A percentile compares a stretch with the other conserved stretches of the same genome.
Conservation (phyloP, 2,329 filamentous ascomycete species). For the Aspergillus nomiae region DNA sequence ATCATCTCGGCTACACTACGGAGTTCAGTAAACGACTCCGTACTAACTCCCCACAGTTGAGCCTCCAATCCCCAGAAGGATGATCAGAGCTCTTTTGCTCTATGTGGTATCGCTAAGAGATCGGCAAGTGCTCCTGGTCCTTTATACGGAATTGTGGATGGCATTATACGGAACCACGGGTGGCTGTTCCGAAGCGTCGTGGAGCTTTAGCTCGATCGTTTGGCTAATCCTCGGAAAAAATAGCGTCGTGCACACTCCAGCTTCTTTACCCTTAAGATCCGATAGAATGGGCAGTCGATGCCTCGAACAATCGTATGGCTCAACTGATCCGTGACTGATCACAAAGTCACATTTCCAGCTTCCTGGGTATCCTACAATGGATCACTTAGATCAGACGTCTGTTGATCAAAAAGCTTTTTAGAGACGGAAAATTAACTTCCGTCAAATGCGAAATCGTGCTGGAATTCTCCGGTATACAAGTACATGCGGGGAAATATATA, state of each 20-base stretch:
- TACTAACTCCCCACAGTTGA: constrained; percentile 15
- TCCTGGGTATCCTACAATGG: neutral
- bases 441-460: constrained; percentile 2
- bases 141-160: constrained; percentile 1
- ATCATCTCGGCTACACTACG: constrained; percentile 17
- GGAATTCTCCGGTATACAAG: constrained; percentile 16
- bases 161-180: constrained; percentile 3
- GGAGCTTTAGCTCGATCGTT: neutral
- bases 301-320: neutral
- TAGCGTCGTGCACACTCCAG: neutral
- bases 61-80: constrained; percentile 18
- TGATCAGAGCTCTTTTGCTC: constrained; percentile 5
- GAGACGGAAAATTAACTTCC: constrained; percentile 22
- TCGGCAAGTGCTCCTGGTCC: constrained; percentile 16
- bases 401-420: neutral
- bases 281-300: neutral
- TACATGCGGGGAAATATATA: constrained; percentile 8
- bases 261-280: neutral
- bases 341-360: neutral
- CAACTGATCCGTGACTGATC: neutral
- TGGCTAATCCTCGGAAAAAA: neutral
- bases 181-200: neutral
- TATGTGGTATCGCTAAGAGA: constrained; percentile 3
- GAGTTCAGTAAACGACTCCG: neutral
- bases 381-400: neutral